These are phyloP conservation scores for Komagataella phaffii DNA, from an alignment of 805 yeast genomes.

Conservation along the genomic window DNA sequence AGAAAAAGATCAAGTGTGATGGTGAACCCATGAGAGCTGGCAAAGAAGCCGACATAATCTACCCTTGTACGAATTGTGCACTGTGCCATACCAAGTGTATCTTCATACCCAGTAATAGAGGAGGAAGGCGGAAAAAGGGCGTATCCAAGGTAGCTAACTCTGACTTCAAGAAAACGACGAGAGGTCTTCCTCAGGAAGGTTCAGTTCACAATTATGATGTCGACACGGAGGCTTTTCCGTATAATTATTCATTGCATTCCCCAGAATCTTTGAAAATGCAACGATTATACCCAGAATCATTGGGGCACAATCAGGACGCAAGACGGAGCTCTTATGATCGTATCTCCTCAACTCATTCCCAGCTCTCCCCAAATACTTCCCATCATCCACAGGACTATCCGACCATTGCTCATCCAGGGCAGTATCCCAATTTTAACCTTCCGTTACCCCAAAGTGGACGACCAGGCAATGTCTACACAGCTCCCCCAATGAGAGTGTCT, in stretches of 20 bases:
- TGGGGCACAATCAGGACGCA: not conserved
- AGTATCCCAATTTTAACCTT: not conserved
- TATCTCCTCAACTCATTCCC: not conserved
- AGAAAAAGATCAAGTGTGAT: constrained; percentile 53
- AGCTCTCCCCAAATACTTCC: not conserved
- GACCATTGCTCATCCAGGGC: not conserved
- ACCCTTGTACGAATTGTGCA: constrained; percentile 35
- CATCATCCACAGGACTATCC: not conserved
- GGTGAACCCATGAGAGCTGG: constrained; percentile 28
- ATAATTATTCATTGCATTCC: not conserved
- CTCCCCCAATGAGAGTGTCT: not conserved
- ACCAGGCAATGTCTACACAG: not conserved
- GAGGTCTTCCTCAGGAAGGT: not conserved
- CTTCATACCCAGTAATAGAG: constrained; percentile 42
- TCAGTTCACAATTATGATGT: not conserved
- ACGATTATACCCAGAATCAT: not conserved
- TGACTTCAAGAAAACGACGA: not conserved
- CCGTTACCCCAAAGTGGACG: not conserved
- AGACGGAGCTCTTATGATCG: not conserved
- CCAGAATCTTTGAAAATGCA: not conserved
- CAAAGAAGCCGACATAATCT: constrained; percentile 3
- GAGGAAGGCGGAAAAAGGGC: constrained; percentile 34
- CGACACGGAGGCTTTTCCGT: not conserved
- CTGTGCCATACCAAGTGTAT: constrained; percentile 33
- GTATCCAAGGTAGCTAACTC: not conserved